Percentiles rank a stretch among this genome's conserved stretches.
phyloP scores from a whole-genome alignment of 2,329 filamentous ascomycete species.

The Verticillium alfalfae region DNA sequence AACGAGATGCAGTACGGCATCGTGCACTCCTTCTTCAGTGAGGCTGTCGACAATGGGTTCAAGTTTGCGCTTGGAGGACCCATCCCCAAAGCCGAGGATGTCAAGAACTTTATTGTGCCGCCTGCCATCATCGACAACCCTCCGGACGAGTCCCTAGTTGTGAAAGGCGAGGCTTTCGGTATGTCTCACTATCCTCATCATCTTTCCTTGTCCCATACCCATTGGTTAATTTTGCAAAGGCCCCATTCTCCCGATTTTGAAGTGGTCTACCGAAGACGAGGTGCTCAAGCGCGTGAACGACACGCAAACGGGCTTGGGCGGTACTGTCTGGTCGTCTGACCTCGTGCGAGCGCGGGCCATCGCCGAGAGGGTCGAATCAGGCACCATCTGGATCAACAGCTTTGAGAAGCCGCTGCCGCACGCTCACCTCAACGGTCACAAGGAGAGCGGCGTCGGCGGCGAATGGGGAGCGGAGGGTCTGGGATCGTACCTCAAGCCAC shows the following conservation, averaged over 20 bases:
- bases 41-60: conserved; percentile 31
- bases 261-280: conserved; percentile 56
- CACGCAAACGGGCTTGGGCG: conserved; percentile 45
- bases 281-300: conserved; percentile 51
- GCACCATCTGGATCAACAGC: conserved; percentile 55
- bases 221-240: conserved; percentile 11
- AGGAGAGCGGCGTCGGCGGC: conserved; percentile 43
- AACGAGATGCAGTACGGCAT: conserved; percentile 50
- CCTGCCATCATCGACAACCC: conserved; percentile 59
- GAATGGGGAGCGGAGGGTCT: conserved; percentile 12
- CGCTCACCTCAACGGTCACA: conserved; percentile 43
- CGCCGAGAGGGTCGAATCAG: conserved; percentile 48
- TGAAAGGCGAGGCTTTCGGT: conserved; percentile 43
- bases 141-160: conserved; percentile 48
- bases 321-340: conserved; percentile 53
- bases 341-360: conserved; percentile 22
- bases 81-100: background rate
- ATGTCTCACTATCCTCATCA: background rate
- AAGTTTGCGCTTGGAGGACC: conserved; percentile 4
- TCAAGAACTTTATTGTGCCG: conserved; percentile 48
- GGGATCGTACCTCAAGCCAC: background rate
- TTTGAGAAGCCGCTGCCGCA: conserved; percentile 31
- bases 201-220: background rate
- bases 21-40: conserved; percentile 4
- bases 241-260: conserved; percentile 58